Evolutionary conservation across 805 yeast species (phyloP).

Genomic region (Hanseniaspora singularis): DNA sequence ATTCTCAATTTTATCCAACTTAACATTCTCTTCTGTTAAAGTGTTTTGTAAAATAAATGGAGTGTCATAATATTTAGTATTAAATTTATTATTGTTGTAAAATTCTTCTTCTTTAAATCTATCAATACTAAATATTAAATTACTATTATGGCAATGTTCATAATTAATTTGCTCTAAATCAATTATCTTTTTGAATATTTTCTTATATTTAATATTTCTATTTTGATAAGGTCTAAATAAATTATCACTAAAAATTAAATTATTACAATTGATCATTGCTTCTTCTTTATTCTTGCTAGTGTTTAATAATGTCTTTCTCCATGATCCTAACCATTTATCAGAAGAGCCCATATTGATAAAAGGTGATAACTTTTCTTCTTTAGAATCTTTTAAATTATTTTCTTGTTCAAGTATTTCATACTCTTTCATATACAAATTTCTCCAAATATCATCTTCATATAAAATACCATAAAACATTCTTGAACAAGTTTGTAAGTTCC

Average conservation of each 20-base stretch:
- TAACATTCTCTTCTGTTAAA: conserved; percentile 19
- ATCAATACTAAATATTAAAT: conserved; percentile 33
- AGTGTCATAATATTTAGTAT: conserved; percentile 33
- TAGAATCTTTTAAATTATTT: conserved; percentile 15
- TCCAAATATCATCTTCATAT: conserved; percentile 76
- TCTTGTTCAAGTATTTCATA: conserved; percentile 19
- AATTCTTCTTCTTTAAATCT: conserved; percentile 36
- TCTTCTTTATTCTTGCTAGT: conserved; percentile 31
- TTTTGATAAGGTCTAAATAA: conserved; percentile 76
- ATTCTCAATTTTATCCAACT: conserved; percentile 40
- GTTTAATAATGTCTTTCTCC: conserved; percentile 54
- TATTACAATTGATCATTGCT: conserved; percentile 35
- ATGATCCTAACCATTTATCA: conserved; percentile 59
- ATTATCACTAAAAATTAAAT: conserved; percentile 59
- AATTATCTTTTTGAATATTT: conserved; percentile 38
- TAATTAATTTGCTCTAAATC: conserved; percentile 33
- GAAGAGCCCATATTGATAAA: conserved; percentile 20
- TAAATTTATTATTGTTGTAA: conserved; percentile 38
- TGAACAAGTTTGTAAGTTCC: conserved; percentile 46
- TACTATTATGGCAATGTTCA: conserved; percentile 20
- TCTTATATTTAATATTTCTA: conserved; percentile 51
- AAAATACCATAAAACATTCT: conserved; percentile 58
- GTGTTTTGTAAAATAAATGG: conserved; percentile 49
- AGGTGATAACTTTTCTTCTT: conserved; percentile 21
- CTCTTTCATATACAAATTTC: conserved; percentile 37